Evolutionary conservation across 2,329 filamentous ascomycete species (phyloP).

Genomic region (Calonectria leucothoes): DNA sequence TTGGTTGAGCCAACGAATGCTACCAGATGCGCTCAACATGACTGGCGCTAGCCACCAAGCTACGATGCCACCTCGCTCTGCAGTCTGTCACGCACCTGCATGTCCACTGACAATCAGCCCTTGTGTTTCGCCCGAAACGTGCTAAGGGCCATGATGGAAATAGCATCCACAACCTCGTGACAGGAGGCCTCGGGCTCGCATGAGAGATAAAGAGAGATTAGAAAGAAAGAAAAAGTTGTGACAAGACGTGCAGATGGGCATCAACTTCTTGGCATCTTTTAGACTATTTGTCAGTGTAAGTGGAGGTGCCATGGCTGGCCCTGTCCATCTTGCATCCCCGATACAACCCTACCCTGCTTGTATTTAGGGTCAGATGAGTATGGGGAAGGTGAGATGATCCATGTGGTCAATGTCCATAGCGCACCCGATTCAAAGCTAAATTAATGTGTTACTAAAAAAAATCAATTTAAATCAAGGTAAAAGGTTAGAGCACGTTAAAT

Average conservation of each 20-base stretch:
- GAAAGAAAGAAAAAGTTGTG: not conserved
- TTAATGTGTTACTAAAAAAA: not conserved
- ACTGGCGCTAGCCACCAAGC: not conserved
- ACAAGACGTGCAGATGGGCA: not conserved
- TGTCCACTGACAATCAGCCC: not conserved
- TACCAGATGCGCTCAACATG: not conserved
- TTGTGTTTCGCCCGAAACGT: not conserved
- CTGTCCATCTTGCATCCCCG: conserved; percentile 7
- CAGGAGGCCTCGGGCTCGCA: conserved; percentile 1
- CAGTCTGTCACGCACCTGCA: not conserved
- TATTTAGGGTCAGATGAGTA: conserved; percentile 5
- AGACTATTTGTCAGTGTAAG: conserved; percentile 7
- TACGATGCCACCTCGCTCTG: conserved; percentile 2
- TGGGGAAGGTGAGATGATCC: not conserved
- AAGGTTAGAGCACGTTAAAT: not conserved
- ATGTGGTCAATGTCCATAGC: not conserved
- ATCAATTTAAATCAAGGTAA: not conserved
- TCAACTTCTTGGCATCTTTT: not conserved
- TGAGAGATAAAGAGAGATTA: not conserved
- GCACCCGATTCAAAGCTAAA: not conserved
- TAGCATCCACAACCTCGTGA: not conserved
- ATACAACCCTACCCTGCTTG: conserved; percentile 5
- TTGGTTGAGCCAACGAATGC: conserved; percentile 1
- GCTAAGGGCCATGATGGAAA: not conserved
- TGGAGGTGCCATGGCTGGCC: not conserved